phyloP scores from a whole-genome alignment of 1,284 basidiomycete genomes.

The Puccinia triticina region DNA sequence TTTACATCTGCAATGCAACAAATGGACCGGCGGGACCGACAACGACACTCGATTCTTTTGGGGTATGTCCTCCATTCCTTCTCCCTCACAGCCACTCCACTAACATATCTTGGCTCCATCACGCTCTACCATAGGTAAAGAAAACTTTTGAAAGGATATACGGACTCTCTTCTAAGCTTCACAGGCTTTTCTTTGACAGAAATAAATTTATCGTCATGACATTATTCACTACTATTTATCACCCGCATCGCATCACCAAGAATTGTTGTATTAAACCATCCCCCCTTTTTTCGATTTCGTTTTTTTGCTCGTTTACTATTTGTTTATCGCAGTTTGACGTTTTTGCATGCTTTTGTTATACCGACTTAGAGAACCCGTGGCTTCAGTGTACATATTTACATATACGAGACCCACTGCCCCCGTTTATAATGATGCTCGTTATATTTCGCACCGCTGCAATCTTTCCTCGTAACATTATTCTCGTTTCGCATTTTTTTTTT shows the following conservation, averaged over 20 bases:
- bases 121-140: conserved; percentile 35
- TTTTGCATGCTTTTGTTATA: not conserved
- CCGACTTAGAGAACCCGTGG: not conserved
- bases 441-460: too few species aligned
- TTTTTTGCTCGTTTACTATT: not conserved
- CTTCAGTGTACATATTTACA: too few species aligned
- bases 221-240: too few species aligned
- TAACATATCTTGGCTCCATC: not conserved
- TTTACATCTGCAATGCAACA: conserved; percentile 77
- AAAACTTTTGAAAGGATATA: conserved; percentile 44
- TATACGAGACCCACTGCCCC: too few species aligned
- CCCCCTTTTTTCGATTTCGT: not conserved
- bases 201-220: too few species aligned
- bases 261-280: too few species aligned
- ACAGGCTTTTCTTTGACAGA: too few species aligned
- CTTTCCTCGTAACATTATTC: too few species aligned
- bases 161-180: not conserved
- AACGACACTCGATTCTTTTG: conserved; percentile 82
- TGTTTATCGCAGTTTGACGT: not conserved
- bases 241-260: not conserved
- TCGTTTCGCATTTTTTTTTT: too few species aligned
- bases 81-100: not conserved
- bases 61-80: conserved; percentile 61
- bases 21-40: conserved; percentile 73
- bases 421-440: too few species aligned